phyloP scores from a whole-genome alignment of 2,329 filamentous ascomycete genomes.

The Gnomoniopsis sp. region DNA sequence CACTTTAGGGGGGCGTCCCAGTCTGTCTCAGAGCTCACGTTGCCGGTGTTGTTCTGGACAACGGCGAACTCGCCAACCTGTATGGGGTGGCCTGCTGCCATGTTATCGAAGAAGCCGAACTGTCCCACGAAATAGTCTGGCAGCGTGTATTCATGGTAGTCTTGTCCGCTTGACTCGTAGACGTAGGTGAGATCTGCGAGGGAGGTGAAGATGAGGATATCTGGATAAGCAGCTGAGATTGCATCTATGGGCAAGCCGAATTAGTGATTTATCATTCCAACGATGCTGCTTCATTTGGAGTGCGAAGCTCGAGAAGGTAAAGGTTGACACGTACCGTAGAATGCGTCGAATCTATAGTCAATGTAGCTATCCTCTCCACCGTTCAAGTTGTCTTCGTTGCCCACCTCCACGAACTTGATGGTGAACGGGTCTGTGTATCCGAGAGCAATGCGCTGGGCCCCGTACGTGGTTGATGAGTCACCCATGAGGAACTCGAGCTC shows the following conservation, averaged over 20 bases:
- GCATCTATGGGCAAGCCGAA: conserved; percentile 6
- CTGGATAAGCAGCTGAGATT: conserved; percentile 19
- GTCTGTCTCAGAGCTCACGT: conserved; percentile 7
- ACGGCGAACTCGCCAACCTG: conserved; percentile 36
- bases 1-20: conserved; percentile 11
- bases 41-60: conserved; percentile 28
- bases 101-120: conserved; percentile 37
- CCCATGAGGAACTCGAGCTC: conserved; percentile 52
- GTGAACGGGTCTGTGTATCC: conserved; percentile 48
- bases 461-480: conserved; percentile 38
- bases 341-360: conserved; percentile 40
- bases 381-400: conserved; percentile 51
- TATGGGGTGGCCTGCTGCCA: conserved; percentile 30
- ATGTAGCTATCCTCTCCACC: conserved; percentile 32
- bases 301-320: conserved; percentile 29
- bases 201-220: conserved; percentile 15
- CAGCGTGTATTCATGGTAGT: conserved; percentile 31
- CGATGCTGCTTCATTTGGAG: too few species aligned
- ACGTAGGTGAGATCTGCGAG: conserved; percentile 6
- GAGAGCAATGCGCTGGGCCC: conserved; percentile 42
- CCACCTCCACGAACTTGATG: conserved; percentile 49
- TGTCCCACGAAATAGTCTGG: conserved; percentile 30
- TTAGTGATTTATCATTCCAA: conserved; percentile 37
- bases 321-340: conserved; percentile 33
- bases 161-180: conserved; percentile 26